phyloP scores from a whole-genome alignment of 2,329 filamentous ascomycete genomes.

The Emmonsiellopsis sp. region DNA sequence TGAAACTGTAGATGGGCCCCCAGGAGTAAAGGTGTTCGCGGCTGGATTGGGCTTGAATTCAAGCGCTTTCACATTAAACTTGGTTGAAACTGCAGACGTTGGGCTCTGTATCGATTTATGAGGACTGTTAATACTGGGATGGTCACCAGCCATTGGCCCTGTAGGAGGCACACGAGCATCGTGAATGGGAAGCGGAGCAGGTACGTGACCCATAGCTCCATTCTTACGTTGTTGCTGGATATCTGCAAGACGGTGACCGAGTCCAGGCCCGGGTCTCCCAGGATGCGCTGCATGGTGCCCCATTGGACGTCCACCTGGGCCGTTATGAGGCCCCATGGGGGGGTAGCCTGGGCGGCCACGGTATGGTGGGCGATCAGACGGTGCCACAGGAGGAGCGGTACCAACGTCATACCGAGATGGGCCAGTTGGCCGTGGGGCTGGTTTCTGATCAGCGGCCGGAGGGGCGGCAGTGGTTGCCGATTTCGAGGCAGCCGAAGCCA shows the following conservation, averaged over 20 bases:
- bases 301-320: conserved; percentile 28
- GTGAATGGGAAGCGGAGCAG: conserved; percentile 48
- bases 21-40: conserved; percentile 71
- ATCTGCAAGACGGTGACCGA: conserved; percentile 43
- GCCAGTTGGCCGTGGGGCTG: conserved; percentile 34
- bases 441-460: conserved; percentile 45
- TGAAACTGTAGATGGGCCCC: conserved; percentile 48
- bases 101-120: conserved; percentile 43
- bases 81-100: conserved; percentile 42
- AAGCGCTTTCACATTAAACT: conserved; percentile 53
- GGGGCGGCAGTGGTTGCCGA: conserved; percentile 8
- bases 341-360: conserved; percentile 39
- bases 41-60: conserved; percentile 83
- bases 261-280: conserved; percentile 34
- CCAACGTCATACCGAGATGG: conserved; percentile 41
- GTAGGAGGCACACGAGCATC: conserved; percentile 66
- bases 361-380: conserved; percentile 40
- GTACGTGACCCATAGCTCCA: conserved; percentile 33
- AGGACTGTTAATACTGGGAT: conserved; percentile 36
- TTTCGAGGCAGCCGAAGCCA: conserved; percentile 17
- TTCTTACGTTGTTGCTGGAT: conserved; percentile 46
- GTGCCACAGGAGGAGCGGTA: conserved; percentile 20
- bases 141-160: conserved; percentile 50
- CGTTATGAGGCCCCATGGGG: conserved; percentile 39
- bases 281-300: conserved; percentile 36